phyloP scores from a whole-genome alignment of 1,284 basidiomycete species.

The Mycena citricolor region DNA sequence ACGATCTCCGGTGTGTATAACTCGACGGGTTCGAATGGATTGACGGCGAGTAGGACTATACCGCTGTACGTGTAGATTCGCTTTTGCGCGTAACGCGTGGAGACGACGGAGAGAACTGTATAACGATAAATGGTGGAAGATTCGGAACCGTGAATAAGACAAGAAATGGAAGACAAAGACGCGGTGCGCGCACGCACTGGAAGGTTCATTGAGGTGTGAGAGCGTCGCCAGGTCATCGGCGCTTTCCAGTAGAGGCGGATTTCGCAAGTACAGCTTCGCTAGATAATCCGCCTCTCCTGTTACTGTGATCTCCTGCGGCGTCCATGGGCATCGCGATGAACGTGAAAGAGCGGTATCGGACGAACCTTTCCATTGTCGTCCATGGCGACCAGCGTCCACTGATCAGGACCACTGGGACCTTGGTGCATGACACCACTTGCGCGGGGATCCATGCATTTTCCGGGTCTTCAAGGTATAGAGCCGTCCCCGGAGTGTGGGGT shows the following conservation, averaged over 20 bases:
- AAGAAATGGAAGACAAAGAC: slow-evolving; percentile 3
- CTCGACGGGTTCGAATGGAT: slow-evolving; percentile 93
- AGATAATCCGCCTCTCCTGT: slow-evolving; percentile 71
- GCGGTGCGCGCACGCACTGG: no score
- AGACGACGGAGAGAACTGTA: slow-evolving; percentile 92
- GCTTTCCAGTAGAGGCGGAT: slow-evolving; percentile 95
- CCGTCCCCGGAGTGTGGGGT: slow-evolving; percentile 48
- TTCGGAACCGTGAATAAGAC: not conserved
- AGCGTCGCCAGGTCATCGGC: slow-evolving; percentile 97
- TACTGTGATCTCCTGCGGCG: slow-evolving; percentile 65
- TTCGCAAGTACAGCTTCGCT: slow-evolving; percentile 83
- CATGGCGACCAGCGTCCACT: slow-evolving; percentile 73
- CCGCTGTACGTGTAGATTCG: slow-evolving; percentile 99
- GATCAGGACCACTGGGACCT: slow-evolving; percentile 59
- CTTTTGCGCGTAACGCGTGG: slow-evolving; percentile 95
- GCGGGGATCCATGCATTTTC: slow-evolving; percentile 90
- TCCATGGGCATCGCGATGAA: slow-evolving; percentile 16
- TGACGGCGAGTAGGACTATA: slow-evolving; percentile 97
- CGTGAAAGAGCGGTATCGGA: slow-evolving; percentile 12
- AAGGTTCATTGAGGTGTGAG: slow-evolving; percentile 97
- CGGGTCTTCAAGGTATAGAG: slow-evolving; percentile 89
- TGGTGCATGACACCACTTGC: slow-evolving; percentile 69
- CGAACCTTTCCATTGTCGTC: slow-evolving; percentile 85
- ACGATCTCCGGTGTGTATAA: slow-evolving; percentile 96
- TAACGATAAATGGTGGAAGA: slow-evolving; percentile 10